Evolutionary conservation across 768 basidiomycete genomes (phyloP), one percentile per base, ranked within the genome.

Genomic region (Myochromella boudieri): DNA sequence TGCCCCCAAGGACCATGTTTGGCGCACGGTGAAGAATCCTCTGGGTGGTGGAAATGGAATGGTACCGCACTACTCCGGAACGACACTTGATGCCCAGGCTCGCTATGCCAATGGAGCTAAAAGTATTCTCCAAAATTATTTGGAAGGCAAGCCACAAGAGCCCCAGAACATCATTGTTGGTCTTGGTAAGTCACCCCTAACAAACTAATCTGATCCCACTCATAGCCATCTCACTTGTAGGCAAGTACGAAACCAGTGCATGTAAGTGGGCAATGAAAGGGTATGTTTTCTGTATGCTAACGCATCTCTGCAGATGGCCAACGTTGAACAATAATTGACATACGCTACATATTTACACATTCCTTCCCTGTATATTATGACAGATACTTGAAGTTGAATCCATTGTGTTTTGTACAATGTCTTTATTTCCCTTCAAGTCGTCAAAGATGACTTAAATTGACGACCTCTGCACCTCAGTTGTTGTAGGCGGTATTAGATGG

Each of bases 11-110:
- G 86, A 93, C 66, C 93, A 95, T 69, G 69, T 85, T 37, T 95
- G 89, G 93, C 78, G 92, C 43, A 83, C 79, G 15, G 77, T 81
- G 74, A 84, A 86, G 71, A 91, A 92, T 72, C 79, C 82, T 18
- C 77, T 87, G 6, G 85, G 83, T 14, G 89, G 81, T 51, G 92
- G 92, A 18, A 95, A 97, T 68, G 91, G 87, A 58, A 93, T 94
- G 77, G 87, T 89, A 4, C 84, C 88, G 10, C 87, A 90, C 62
- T 91, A 89, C 70, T 88, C 85, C 55, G 91, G 92, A 29, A 92
- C 91, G 6, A 92, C 91, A 18, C 79, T 93, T 51, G 92, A 95
- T 59, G 91, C 92, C 2, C 92, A 95, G 69, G 78, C 75, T 22
- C 86, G 92, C 38, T 95, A 97, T 62, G 91, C 91, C 12, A 66